These are phyloP conservation scores for Trebouxia sp. DNA, from an alignment of 139 green algal genomes.

Conservation along the genomic window DNA sequence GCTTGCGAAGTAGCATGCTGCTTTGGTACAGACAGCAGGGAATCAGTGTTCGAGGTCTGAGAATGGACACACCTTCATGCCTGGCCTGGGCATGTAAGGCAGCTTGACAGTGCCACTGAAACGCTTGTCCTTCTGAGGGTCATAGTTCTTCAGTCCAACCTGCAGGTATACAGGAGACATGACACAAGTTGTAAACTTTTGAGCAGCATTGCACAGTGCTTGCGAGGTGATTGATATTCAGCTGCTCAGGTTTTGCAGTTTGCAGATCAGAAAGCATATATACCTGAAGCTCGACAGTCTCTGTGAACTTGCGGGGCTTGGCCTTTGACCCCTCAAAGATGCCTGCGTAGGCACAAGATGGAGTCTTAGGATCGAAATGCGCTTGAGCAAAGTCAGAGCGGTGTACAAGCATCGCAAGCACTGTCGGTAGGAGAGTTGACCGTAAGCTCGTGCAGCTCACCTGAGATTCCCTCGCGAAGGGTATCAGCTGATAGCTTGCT, in stretches of 20 bases:
- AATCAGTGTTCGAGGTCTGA: no score
- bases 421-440: no score
- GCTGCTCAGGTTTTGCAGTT: no score
- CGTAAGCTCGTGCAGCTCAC: no score
- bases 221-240: no score
- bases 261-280: neutral
- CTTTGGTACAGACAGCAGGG: no score
- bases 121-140: constrained; percentile 99
- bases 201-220: no score
- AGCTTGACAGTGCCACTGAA: constrained; percentile 98
- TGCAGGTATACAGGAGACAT: neutral
- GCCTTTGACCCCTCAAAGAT: constrained; percentile 78
- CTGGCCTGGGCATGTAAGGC: constrained; percentile 91
- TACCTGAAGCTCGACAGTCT: constrained; percentile 98
- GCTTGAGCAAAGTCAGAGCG: no score
- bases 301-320: constrained; percentile 97
- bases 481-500: constrained; percentile 77
- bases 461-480: constrained; percentile 69
- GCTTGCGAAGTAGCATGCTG: no score
- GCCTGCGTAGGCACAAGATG: constrained; percentile 37
- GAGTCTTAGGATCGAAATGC: no score
- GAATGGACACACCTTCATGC: constrained; percentile 92
- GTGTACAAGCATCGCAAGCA: no score
- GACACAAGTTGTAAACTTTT: no score
- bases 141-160: constrained; percentile 99